Base-by-base conservation (phyloP, 2,329 filamentous ascomycete species). In the Hymenoscyphus fraxineus region DNA sequence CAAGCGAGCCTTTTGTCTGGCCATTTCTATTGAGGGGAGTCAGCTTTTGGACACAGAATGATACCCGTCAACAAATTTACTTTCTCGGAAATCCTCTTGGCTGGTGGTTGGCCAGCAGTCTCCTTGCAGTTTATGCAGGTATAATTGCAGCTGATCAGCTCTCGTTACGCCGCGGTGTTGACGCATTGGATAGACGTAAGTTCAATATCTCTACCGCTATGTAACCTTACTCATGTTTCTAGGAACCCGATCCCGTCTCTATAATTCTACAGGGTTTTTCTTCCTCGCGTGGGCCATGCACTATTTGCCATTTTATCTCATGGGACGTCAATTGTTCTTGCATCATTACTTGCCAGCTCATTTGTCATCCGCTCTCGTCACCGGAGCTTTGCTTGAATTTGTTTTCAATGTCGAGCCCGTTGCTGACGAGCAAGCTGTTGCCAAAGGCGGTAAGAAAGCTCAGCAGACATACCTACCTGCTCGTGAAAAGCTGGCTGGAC, bases 191-290 rank as follows among this genome's bases (percentile, higher is more conserved):
- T 79, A 88, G 89, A 76, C 92, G 94, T 95, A 85, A 88, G 93
- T 89, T 64, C 58, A 51, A n/a, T n/a, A 22, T 22, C 55, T 38
- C 13, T 38, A 54, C 41, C 44, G 35, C 60, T 3, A 51, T 15
- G 13, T 35, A 31, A 9, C 35, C 27, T 38, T 16, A 3, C 41
- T 59, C 56, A 57, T 13, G 39, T 31, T 27, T 31, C 27, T 39
- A 90, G 93, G 93, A 70, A 93, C 95, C 38, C 93, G 95, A 69
- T 93, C 91, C 31, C 93, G 93, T 68, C 85, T 99, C 59, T 99
- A 99, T 81, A 98, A 98, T 83, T 97, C 93, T 62, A 98, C 95
- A 0, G 95, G 95, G 31, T 99, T 99, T 85, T 96, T 99, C 82
- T 98, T 97, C 87, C 86, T 99, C 64, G 92, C 93, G 63, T 99